Evolutionary conservation across 1,284 basidiomycete genomes (phyloP), one percentile per base, ranked within the genome.

Genomic region (Ustilago trichophora): DNA sequence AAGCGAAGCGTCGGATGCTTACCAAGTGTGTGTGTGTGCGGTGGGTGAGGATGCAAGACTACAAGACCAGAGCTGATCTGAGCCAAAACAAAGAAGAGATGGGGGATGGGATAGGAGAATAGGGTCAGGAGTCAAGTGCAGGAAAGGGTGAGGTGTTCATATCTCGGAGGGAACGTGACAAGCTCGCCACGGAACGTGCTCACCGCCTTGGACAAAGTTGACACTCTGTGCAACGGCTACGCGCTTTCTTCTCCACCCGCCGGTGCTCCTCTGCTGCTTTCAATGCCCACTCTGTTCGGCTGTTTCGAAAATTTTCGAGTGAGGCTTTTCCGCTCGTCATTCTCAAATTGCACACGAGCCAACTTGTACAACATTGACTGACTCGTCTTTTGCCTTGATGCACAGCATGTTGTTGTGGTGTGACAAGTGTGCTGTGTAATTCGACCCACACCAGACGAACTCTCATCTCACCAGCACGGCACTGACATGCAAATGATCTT

Each of bases 171-270:
- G 53, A 63, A 63, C 59, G 59, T 63, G 59, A 55, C 52, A 52
- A 21, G 25, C 42, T 50, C 11, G 53, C 32, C 43, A 42, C 47
- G 59, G 58, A 63, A 63, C 59, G 59, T 63, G 59, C 59, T 51
- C 48, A 34, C 42, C 27, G 13, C 27, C 32, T 34, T 27, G 19
- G 34, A 5, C 19, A n/a, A n/a, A 62, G 52, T 52, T 62, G 59
- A 54, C 51, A 50, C n/a, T 18, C 19, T 46, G 45, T n/a, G 52
- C 31, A 36, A 41, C 46, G 58, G 58, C n/a, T 54, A 62, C 58
- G 58, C 55, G 58, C 58, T 50, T 34, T 50, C 35, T 50, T 38
- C 42, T 38, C 33, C 45, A 49, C 40, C 37, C 31, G 13, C 9
- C 19, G 38, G 32, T 38, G n/a, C 33, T 40, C 11, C 29, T 22